These are phyloP conservation scores for Heracleum sosnowskyi DNA, from an alignment of 129 eudicot species.

Conservation along the genomic window DNA sequence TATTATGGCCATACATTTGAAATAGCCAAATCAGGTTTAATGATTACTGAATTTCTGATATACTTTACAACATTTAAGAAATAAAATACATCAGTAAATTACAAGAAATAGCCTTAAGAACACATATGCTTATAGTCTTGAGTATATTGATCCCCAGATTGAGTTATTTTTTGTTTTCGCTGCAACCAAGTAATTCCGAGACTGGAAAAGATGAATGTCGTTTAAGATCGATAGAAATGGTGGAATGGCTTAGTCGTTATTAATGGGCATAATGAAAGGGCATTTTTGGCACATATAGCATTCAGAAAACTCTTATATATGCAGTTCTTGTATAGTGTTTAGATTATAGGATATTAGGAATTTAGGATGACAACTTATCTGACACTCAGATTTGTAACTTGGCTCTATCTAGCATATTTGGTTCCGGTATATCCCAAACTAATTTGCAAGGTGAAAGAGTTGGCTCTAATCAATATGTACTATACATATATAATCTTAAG, in stretches of 20 bases:
- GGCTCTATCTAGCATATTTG: neutral
- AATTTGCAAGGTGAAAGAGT: neutral
- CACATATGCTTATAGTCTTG: neutral
- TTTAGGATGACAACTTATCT: neutral
- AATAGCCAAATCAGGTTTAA: neutral
- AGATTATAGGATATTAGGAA: neutral
- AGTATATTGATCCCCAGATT: neutral
- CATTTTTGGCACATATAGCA: neutral
- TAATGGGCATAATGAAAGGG: neutral
- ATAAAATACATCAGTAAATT: neutral
- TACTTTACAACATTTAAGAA: neutral
- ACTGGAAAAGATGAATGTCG: neutral
- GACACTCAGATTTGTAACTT: neutral
- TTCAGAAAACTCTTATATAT: neutral
- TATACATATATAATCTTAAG: neutral
- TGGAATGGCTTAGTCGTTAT: neutral
- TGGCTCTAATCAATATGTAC: neutral
- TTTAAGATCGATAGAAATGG: neutral
- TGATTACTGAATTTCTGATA: neutral
- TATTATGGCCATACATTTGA: neutral
- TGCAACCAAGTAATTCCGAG: neutral
- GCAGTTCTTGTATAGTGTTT: neutral
- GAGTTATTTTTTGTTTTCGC: neutral
- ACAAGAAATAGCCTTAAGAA: neutral
- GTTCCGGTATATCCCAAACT: neutral